phyloP scores from a whole-genome alignment of 2,329 filamentous ascomycete species.

The Aspergillus sp. region DNA sequence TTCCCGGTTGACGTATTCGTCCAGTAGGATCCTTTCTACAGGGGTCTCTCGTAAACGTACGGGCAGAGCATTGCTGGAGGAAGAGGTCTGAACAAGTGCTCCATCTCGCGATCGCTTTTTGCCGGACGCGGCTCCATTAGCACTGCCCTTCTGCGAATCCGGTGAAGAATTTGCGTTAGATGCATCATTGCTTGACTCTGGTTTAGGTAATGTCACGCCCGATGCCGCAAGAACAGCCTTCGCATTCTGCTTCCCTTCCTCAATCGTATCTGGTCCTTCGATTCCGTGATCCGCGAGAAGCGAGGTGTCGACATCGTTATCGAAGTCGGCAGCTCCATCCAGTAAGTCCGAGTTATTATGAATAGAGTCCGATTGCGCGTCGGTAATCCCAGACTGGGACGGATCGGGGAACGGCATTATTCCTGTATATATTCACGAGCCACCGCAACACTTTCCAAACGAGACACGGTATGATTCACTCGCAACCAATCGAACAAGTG shows the following conservation, averaged over 20 bases:
- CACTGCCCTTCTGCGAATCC: conserved; percentile 33
- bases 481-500: conserved; percentile 19
- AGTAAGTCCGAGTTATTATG: conserved; percentile 28
- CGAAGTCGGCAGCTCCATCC: conserved; percentile 19
- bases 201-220: conserved; percentile 29
- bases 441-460: conserved; percentile 4
- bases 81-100: conserved; percentile 50
- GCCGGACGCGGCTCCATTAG: conserved; percentile 52
- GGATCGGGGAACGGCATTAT: conserved; percentile 39
- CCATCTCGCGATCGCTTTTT: conserved; percentile 62
- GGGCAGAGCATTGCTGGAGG: conserved; percentile 28
- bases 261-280: conserved; percentile 48
- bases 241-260: conserved; percentile 60
- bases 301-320: conserved; percentile 23
- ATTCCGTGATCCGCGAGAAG: conserved; percentile 22
- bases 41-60: conserved; percentile 43
- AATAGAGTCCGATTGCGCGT: conserved; percentile 22
- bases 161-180: conserved; percentile 28
- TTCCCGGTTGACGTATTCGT: conserved; percentile 66
- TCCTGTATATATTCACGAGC: conserved; percentile 4
- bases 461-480: conserved; percentile 20
- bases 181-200: conserved; percentile 30
- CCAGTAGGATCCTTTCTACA: conserved; percentile 53
- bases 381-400: conserved; percentile 25
- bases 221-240: conserved; percentile 59